Evolutionary conservation across 768 basidiomycete genomes (phyloP).

Genomic region (Trametes maxima): DNA sequence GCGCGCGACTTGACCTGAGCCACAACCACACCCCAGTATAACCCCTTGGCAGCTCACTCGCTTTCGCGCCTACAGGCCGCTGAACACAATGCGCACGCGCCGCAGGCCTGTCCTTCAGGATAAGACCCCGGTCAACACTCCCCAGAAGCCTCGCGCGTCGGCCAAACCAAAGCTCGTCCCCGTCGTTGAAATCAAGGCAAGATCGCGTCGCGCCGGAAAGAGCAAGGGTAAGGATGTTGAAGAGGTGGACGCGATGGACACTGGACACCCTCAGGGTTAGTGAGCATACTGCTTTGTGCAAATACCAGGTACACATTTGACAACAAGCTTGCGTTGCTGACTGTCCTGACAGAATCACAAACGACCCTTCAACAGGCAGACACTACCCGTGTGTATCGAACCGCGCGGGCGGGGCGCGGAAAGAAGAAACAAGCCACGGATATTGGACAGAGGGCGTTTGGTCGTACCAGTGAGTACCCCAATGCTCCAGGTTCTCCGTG

Average conservation of each 20-base stretch:
- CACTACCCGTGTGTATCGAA: too few relatives aligned
- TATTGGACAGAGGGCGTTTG: too few relatives aligned
- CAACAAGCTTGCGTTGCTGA: too few relatives aligned
- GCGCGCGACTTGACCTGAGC: background rate
- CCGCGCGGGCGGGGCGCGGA: too few relatives aligned
- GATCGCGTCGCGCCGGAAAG: slow-evolving; percentile 7
- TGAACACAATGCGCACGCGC: slow-evolving; percentile 16
- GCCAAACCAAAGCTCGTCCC: slow-evolving; percentile 17
- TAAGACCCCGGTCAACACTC: slow-evolving; percentile 32
- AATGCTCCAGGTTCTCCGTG: too few relatives aligned
- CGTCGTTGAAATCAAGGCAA: slow-evolving; percentile 17
- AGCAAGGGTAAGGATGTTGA: background rate
- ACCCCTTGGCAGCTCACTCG: too few relatives aligned
- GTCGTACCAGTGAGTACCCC: too few relatives aligned
- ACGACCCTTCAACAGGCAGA: too few relatives aligned
- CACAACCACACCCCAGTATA: background rate
- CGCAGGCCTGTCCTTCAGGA: slow-evolving; percentile 25
- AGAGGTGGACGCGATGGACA: background rate
- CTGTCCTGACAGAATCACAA: too few relatives aligned
- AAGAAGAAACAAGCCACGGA: too few relatives aligned
- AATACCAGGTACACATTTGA: too few relatives aligned
- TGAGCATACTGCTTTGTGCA: too few relatives aligned
- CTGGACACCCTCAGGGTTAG: background rate
- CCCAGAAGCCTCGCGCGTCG: slow-evolving; percentile 19
- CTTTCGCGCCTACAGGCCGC: background rate